A percentile compares a stretch with the other conserved stretches of the same genome.
Evolutionary conservation across 768 basidiomycete genomes (phyloP).

Genomic region (Termitomyces sp.): DNA sequence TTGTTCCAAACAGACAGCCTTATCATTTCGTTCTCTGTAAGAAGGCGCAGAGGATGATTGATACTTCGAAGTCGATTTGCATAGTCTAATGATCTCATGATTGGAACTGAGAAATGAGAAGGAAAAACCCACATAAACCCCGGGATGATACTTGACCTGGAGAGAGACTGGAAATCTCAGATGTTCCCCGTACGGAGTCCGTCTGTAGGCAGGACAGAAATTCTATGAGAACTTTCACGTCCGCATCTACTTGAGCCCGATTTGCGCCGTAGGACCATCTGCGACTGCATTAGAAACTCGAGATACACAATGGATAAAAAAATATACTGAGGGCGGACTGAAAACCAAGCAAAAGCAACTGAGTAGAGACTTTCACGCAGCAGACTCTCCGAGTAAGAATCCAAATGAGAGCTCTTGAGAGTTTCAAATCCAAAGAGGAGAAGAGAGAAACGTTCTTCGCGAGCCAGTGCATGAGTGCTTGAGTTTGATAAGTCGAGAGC

Average conservation of each 20-base stretch:
- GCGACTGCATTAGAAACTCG: neutral
- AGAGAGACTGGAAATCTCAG: constrained; percentile 57
- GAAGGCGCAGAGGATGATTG: constrained; percentile 69
- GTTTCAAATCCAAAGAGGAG: constrained; percentile 91
- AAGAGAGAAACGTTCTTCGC: constrained; percentile 87
- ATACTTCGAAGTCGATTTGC: constrained; percentile 54
- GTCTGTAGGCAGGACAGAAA: constrained; percentile 72
- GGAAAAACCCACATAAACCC: constrained; percentile 31
- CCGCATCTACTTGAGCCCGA: constrained; percentile 83
- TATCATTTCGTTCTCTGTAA: constrained; percentile 88
- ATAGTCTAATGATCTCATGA: constrained; percentile 38
- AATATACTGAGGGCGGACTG: constrained; percentile 84
- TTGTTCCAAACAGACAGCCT: constrained; percentile 89
- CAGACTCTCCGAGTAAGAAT: constrained; percentile 71
- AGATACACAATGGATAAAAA: neutral
- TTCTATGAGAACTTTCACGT: constrained; percentile 82
- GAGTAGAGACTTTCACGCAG: constrained; percentile 73
- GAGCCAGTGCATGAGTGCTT: constrained; percentile 88
- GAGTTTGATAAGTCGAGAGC: neutral
- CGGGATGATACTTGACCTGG: constrained; percentile 39
- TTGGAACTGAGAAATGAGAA: neutral
- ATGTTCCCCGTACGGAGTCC: constrained; percentile 59
- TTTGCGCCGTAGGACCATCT: constrained; percentile 98
- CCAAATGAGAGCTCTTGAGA: constrained; percentile 81
- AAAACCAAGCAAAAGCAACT: constrained; percentile 88